phyloP scores from a whole-genome alignment of 257 asterid genomes.

The Gynochthodes officinalis region DNA sequence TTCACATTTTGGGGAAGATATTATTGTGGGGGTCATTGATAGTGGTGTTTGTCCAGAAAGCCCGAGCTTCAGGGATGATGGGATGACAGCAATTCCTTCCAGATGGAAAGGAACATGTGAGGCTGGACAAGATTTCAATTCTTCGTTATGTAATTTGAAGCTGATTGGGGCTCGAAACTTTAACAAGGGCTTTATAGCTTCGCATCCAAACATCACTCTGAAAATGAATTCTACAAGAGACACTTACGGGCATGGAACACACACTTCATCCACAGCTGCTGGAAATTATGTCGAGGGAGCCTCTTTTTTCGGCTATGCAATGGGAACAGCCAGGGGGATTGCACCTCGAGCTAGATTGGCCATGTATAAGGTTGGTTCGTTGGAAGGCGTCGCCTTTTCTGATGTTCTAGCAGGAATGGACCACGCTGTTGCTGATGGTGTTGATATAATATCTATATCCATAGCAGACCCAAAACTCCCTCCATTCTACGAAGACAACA shows the following conservation, averaged over 20 bases:
- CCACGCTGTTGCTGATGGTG: conserved; percentile 25
- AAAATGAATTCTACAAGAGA: conserved; percentile 19
- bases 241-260: conserved; percentile 16
- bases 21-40: conserved; percentile 17
- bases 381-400: background rate
- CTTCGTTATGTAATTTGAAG: conserved; percentile 15
- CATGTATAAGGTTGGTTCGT: conserved; percentile 14
- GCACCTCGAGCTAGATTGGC: conserved; percentile 20
- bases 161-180: conserved; percentile 17
- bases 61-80: conserved; percentile 14
- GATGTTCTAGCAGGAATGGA: conserved; percentile 19
- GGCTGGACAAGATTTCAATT: conserved; percentile 9
- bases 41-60: conserved; percentile 17
- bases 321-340: conserved; percentile 21
- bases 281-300: conserved; percentile 22
- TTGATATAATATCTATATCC: conserved; percentile 21
- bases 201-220: conserved; percentile 5
- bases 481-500: background rate
- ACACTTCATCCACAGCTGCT: conserved; percentile 15
- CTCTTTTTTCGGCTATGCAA: conserved; percentile 16
- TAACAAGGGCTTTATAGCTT: conserved; percentile 6
- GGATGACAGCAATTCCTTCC: conserved; percentile 12
- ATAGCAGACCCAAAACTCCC: background rate
- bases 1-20: conserved; percentile 8
- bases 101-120: conserved; percentile 21